phyloP scores from a whole-genome alignment of 805 yeast genomes.

The Lachancea sp. region DNA sequence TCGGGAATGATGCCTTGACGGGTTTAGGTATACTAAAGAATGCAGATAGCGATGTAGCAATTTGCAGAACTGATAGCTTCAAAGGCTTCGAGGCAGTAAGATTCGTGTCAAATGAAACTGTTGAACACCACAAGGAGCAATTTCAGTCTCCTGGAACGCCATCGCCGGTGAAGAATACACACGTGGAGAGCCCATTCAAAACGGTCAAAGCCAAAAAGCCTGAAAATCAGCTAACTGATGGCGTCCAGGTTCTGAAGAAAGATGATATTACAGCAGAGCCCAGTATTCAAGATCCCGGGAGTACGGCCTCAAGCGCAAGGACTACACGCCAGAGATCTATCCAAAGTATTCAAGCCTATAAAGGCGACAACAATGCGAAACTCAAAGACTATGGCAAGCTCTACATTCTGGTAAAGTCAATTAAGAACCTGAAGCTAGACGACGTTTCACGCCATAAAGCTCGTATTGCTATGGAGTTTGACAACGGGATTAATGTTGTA shows the following conservation, averaged over 20 bases:
- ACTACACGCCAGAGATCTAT: background rate
- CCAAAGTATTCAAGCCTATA: background rate
- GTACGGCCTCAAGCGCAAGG: background rate
- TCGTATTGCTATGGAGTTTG: constrained; percentile 47
- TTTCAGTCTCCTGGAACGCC: constrained; percentile 5
- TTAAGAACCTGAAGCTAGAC: constrained; percentile 43
- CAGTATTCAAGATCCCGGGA: background rate
- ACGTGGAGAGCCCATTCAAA: constrained; percentile 29
- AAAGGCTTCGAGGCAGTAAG: constrained; percentile 6
- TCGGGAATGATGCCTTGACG: background rate
- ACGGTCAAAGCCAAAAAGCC: constrained; percentile 14
- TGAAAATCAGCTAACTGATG: no score
- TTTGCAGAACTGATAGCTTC: constrained; percentile 2
- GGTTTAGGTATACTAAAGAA: constrained; percentile 6
- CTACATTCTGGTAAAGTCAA: constrained; percentile 44
- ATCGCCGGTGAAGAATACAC: constrained; percentile 15
- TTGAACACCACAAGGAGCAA: constrained; percentile 4
- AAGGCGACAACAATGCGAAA: background rate
- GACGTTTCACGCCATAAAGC: constrained; percentile 42
- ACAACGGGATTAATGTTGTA: constrained; percentile 77
- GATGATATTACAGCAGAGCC: background rate
- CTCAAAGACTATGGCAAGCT: constrained; percentile 40
- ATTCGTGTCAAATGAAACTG: constrained; percentile 4
- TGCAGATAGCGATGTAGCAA: constrained; percentile 7
- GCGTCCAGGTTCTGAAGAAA: no score